Evolutionary conservation across 345 rosid genomes (phyloP), one percentile per base, ranked within the genome.

Genomic region (Erucastrum elatum): DNA sequence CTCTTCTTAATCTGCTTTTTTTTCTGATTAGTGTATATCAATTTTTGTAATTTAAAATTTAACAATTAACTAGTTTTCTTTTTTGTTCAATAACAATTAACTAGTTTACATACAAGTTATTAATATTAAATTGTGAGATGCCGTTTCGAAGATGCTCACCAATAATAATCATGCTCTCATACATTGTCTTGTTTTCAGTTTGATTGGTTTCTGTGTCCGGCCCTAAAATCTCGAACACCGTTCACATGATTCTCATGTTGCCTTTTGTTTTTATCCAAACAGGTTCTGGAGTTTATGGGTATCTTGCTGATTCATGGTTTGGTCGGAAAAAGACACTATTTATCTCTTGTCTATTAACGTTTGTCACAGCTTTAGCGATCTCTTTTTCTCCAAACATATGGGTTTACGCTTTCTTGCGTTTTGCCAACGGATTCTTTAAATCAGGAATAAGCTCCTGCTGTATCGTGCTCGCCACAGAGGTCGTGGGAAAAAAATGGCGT

Each of bases 361-460:
- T 90, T 2, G 68, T 72, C 3, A 86, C 94, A 2, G 83, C 87
- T 60, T 84, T 89, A 25, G 81, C 88, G 8, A 87, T 94, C 10
- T 90, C 96, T 8, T 78, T 93, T 51, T 89, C 94, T 0, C 94
- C 94, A 46, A 87, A 88, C 71, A 72, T 90, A 16, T 89, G 92
- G 96, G 79, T 86, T 15, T 90, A 89, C 31, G 78, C 90, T 2
- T 77, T 90, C 67, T 83, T 89, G 21, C 90, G 98, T 16, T 88
- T 86, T 0, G 79, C 87, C 3, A 90, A 85, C 4, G 94, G 96
- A 0, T 86, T 93, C 30, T 64, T 79, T 4, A 77, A 87, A 34
- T 87, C 94, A 0, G 93, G 98, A 6, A 84, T 88, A 13, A 89
- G 91, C 1, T 87, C 90, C 4, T 84, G 90, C 73, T 89, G 93